Conservation (phyloP, 2,329 filamentous ascomycete species). For the Cladophialophora immunda region DNA sequence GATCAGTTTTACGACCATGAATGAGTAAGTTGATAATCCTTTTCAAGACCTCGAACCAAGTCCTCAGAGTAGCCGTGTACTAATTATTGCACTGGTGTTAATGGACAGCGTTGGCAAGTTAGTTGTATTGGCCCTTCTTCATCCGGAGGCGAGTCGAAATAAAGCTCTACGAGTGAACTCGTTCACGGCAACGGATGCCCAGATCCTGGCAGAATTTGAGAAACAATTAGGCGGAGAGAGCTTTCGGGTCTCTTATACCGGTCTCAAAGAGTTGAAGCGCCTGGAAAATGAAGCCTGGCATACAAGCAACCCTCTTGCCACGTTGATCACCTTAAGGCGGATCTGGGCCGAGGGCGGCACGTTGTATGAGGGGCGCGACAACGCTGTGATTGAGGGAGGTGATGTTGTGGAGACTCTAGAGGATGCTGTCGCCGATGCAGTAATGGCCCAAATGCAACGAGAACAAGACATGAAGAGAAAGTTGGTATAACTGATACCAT, state of each 20-base stretch:
- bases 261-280: slow-evolving; percentile 62
- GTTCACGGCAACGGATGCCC: slow-evolving; percentile 69
- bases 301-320: slow-evolving; percentile 60
- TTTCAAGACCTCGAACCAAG: background rate
- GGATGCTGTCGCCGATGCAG: slow-evolving; percentile 33
- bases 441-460: slow-evolving; percentile 35
- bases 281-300: slow-evolving; percentile 68
- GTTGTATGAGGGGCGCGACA: slow-evolving; percentile 73
- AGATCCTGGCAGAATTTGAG: slow-evolving; percentile 72
- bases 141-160: slow-evolving; percentile 63
- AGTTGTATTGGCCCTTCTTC: slow-evolving; percentile 68
- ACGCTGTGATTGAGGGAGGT: slow-evolving; percentile 61
- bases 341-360: slow-evolving; percentile 79
- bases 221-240: slow-evolving; percentile 64
- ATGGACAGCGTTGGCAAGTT: slow-evolving; percentile 65
- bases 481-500: too few species aligned
- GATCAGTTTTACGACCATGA: slow-evolving; percentile 74
- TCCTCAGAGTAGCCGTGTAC: too few species aligned
- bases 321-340: slow-evolving; percentile 67
- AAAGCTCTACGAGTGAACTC: slow-evolving; percentile 73
- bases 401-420: slow-evolving; percentile 31
- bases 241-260: slow-evolving; percentile 64
- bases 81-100: background rate
- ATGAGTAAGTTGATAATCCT: slow-evolving; percentile 65
- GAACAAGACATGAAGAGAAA: too few species aligned